phyloP scores from a whole-genome alignment of 1,284 basidiomycete species.

The Rhodotorula sp. region DNA sequence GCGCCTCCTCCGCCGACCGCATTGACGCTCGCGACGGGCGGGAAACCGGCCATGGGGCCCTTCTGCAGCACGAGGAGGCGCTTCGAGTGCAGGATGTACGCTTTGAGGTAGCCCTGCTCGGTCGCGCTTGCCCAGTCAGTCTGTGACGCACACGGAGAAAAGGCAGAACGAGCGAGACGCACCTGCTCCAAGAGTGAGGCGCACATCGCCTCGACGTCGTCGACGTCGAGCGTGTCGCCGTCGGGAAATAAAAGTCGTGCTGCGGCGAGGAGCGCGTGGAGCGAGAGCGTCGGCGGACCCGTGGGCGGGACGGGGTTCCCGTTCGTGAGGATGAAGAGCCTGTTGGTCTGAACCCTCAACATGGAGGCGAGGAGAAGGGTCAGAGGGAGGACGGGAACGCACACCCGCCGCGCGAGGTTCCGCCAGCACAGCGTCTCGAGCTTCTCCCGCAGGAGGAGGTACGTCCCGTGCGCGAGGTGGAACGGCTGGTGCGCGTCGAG shows the following conservation, averaged over 20 bases:
- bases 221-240: conserved; percentile 46
- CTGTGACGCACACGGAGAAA: neutral
- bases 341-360: neutral
- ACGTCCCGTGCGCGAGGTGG: conserved; percentile 50
- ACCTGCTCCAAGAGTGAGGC: conserved; percentile 53
- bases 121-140: too few species aligned
- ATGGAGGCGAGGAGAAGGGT: neutral
- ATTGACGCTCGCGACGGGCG: conserved; percentile 34
- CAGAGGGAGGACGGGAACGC: conserved; percentile 20
- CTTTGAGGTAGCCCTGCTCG: conserved; percentile 51
- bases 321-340: conserved; percentile 33
- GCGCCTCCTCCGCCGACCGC: neutral
- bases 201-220: conserved; percentile 52
- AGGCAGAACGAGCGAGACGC: neutral
- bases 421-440: conserved; percentile 52
- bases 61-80: conserved; percentile 51
- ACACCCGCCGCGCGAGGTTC: conserved; percentile 51
- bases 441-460: conserved; percentile 52
- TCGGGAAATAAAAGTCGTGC: conserved; percentile 49
- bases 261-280: conserved; percentile 45
- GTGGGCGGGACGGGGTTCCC: conserved; percentile 32
- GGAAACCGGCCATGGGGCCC: conserved; percentile 49
- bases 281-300: conserved; percentile 49
- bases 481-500: conserved; percentile 49
- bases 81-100: conserved; percentile 52